Evolutionary conservation across 306 rosid genomes (phyloP).

Genomic region (Leucaena leucocephala): DNA sequence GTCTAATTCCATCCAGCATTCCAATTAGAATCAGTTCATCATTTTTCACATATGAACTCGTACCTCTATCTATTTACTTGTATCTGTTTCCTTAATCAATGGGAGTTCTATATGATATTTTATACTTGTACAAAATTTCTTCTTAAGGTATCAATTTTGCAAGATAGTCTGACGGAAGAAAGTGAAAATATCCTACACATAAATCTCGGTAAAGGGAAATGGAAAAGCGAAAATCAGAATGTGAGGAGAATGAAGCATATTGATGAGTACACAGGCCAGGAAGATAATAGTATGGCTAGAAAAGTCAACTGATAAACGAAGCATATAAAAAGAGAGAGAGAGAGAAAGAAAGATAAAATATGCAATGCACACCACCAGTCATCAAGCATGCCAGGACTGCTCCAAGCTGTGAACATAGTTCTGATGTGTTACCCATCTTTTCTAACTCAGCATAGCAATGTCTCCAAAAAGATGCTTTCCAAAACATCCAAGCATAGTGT

Average conservation of each 20-base stretch:
- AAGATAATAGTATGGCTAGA: neutral
- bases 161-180: constrained; percentile 5
- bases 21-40: constrained; percentile 8
- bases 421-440: constrained; percentile 71
- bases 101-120: constrained; percentile 1
- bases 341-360: constrained; percentile 24
- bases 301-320: neutral
- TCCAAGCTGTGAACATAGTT: constrained; percentile 95
- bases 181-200: neutral
- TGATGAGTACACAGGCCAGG: constrained; percentile 3
- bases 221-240: neutral
- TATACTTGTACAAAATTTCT: neutral
- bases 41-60: neutral
- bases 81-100: neutral
- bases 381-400: constrained; percentile 97
- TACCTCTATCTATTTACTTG: neutral
- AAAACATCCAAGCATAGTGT: constrained; percentile 17
- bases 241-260: constrained; percentile 11
- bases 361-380: constrained; percentile 79
- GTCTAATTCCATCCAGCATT: constrained; percentile 4
- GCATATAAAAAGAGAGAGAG: neutral
- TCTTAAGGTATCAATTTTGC: constrained; percentile 17
- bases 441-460: constrained; percentile 46
- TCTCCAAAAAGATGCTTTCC: constrained; percentile 20
- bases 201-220: neutral